Percentiles rank a stretch among this genome's conserved stretches.
Conservation (phyloP, 345 rosid species). For the Geranium rotundifolium region DNA sequence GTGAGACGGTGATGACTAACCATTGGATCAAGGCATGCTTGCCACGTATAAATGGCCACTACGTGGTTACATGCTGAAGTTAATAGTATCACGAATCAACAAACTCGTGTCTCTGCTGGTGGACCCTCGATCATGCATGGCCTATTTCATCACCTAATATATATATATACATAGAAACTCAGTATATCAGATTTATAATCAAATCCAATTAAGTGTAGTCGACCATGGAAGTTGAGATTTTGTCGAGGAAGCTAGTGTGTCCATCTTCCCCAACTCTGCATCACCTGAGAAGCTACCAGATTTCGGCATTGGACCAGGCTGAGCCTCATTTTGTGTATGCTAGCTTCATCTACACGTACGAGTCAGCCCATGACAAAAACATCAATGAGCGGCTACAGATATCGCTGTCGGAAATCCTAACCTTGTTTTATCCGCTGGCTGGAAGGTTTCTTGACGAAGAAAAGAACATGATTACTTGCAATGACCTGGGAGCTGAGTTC, state of each 20-base stretch:
- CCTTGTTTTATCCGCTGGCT: background rate
- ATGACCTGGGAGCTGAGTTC: conserved; percentile 12
- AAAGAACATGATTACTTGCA: conserved; percentile 1
- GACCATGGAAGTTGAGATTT: conserved; percentile 6
- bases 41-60: too few relatives aligned
- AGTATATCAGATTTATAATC: too few relatives aligned
- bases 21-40: too few relatives aligned
- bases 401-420: background rate
- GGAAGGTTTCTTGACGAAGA: conserved; percentile 1
- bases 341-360: background rate
- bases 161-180: too few relatives aligned
- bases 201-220: too few relatives aligned
- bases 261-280: conserved; percentile 9
- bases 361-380: background rate
- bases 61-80: too few relatives aligned
- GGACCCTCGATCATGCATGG: too few relatives aligned
- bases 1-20: too few relatives aligned
- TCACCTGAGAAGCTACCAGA: background rate
- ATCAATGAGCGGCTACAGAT: background rate
- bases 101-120: too few relatives aligned
- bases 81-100: too few relatives aligned
- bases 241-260: conserved; percentile 6
- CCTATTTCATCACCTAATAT: too few relatives aligned
- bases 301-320: conserved; percentile 4
- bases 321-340: background rate